phyloP scores from a whole-genome alignment of 2,329 filamentous ascomycete species.

The Sphaerulina vaccinii region DNA sequence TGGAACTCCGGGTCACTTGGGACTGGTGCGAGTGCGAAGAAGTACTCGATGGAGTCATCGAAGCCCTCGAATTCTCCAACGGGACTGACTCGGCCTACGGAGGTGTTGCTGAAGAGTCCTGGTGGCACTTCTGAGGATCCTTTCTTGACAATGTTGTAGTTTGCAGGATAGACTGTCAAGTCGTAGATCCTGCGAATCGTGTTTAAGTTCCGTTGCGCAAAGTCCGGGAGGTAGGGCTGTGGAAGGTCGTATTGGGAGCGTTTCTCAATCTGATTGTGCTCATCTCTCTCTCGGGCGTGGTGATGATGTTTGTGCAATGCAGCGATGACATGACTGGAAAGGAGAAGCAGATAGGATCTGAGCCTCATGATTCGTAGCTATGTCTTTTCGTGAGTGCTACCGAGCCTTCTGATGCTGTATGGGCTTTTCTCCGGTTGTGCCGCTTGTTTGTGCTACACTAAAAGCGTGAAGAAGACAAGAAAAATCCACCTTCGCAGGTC shows the following conservation, averaged over 20 bases:
- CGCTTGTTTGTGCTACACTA: too few species aligned
- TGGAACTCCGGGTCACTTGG: conserved; percentile 29
- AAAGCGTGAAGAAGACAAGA: too few species aligned
- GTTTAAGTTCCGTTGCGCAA: conserved; percentile 12
- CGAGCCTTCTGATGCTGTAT: too few species aligned
- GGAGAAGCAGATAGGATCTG: neutral
- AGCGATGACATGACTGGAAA: neutral
- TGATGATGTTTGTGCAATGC: neutral
- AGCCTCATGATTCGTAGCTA: neutral
- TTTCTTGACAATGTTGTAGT: conserved; percentile 39
- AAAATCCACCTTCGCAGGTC: too few species aligned
- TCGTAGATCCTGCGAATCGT: conserved; percentile 14
- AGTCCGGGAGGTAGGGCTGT: conserved; percentile 12
- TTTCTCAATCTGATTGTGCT: neutral
- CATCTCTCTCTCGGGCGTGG: neutral
- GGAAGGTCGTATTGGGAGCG: neutral
- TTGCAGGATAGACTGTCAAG: conserved; percentile 38
- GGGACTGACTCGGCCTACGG: conserved; percentile 43
- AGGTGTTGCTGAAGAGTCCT: conserved; percentile 42
- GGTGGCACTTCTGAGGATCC: conserved; percentile 40
- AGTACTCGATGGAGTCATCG: conserved; percentile 47
- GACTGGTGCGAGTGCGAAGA: conserved; percentile 45
- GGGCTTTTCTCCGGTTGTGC: neutral
- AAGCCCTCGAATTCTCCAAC: conserved; percentile 46
- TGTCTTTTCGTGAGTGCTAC: neutral